Percentiles rank a stretch among this genome's conserved stretches.
Conservation (phyloP, 345 rosid species). For the Kernera saxatilis region DNA sequence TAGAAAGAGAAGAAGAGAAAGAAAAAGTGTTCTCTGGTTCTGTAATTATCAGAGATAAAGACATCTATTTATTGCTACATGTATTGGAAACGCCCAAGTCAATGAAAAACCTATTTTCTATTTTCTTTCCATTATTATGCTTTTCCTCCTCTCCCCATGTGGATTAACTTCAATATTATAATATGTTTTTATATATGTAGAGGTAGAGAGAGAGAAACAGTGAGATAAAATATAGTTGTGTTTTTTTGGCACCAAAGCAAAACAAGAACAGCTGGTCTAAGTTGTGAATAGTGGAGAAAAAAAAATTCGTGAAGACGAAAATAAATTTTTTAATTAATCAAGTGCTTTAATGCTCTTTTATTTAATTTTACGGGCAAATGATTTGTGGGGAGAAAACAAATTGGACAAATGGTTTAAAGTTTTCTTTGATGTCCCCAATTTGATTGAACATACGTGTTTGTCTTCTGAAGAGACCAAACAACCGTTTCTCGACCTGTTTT, state of each 20-base stretch:
- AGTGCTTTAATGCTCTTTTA: background rate
- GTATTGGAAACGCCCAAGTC: constrained; percentile 33
- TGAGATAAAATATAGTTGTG: background rate
- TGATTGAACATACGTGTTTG: constrained; percentile 12
- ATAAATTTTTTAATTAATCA: background rate
- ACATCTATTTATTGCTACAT: constrained; percentile 27
- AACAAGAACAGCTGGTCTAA: constrained; percentile 30
- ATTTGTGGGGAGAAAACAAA: background rate
- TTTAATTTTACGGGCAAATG: constrained; percentile 15
- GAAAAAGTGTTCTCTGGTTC: constrained; percentile 14
- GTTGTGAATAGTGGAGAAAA: constrained; percentile 20
- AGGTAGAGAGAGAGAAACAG: background rate
- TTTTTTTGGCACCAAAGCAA: constrained; percentile 24
- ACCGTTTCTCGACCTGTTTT: background rate
- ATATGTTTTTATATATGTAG: background rate
- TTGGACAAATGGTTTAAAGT: constrained; percentile 19
- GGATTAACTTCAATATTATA: constrained; percentile 20
- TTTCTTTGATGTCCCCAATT: constrained; percentile 1
- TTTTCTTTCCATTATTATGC: constrained; percentile 13
- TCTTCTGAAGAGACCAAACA: constrained; percentile 6
- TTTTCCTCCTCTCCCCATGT: constrained; percentile 28
- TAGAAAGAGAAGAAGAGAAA: constrained; percentile 12
- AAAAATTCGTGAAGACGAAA: background rate
- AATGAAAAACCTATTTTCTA: constrained; percentile 28
- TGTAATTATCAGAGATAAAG: constrained; percentile 17